phyloP scores from a whole-genome alignment of 768 basidiomycete species.

The Rossbeevera mucosa region DNA sequence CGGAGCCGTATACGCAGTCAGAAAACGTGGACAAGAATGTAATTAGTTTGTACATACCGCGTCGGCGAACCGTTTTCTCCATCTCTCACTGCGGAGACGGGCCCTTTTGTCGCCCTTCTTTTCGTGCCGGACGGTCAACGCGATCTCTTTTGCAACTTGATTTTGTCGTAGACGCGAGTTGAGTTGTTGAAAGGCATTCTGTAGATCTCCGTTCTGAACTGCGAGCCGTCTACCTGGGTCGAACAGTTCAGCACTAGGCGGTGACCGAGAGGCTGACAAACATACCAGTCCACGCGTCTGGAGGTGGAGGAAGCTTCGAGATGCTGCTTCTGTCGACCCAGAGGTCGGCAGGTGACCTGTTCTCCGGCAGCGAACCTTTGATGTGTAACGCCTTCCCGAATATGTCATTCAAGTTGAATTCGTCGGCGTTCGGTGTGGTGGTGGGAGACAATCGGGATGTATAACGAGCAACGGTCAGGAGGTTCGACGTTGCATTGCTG shows the following conservation, averaged over 20 bases:
- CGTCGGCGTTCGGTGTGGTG: not conserved
- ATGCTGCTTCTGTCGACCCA: slow-evolving; percentile 30
- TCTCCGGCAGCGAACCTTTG: slow-evolving; percentile 10
- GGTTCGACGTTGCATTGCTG: not conserved
- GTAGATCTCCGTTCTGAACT: slow-evolving; percentile 43
- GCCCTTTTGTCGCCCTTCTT: slow-evolving; percentile 79
- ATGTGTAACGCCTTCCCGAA: slow-evolving; percentile 14
- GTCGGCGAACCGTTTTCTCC: slow-evolving; percentile 75
- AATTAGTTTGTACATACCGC: slow-evolving; percentile 46
- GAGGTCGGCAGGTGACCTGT: slow-evolving; percentile 32
- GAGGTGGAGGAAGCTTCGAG: slow-evolving; percentile 32
- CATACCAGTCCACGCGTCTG: slow-evolving; percentile 52
- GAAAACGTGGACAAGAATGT: slow-evolving; percentile 8
- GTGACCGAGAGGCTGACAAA: not conserved
- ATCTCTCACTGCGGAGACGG: slow-evolving; percentile 68
- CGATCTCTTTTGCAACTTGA: slow-evolving; percentile 48
- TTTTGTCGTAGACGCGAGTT: slow-evolving; percentile 51
- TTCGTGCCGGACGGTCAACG: slow-evolving; percentile 60
- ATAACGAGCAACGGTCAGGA: slow-evolving; percentile 6
- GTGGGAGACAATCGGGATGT: slow-evolving; percentile 6
- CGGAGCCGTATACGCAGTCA: slow-evolving; percentile 14
- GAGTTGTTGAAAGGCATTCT: slow-evolving; percentile 45
- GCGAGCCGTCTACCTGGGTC: slow-evolving; percentile 56
- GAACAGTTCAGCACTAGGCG: slow-evolving; percentile 4
- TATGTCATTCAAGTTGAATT: slow-evolving; percentile 12